phyloP scores from a whole-genome alignment of 768 basidiomycete genomes.

The Galerina marginata region DNA sequence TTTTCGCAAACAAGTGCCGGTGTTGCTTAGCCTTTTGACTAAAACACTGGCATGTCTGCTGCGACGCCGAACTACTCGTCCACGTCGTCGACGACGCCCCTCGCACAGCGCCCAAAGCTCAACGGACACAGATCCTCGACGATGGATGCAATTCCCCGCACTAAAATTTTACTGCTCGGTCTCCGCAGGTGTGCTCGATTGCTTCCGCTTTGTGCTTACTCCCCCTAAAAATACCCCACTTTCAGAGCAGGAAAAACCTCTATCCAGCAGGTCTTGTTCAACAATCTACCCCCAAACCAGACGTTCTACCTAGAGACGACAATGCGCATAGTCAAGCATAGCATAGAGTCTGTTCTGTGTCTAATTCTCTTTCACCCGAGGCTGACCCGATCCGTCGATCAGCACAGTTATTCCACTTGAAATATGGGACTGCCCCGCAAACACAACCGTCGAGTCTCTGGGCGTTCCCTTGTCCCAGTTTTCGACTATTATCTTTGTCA shows the following conservation, averaged over 20 bases:
- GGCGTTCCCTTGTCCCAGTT: constrained; percentile 79
- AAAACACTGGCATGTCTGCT: constrained; percentile 27
- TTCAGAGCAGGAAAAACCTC: constrained; percentile 90
- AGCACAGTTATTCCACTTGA: constrained; percentile 93
- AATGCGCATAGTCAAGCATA: constrained; percentile 72
- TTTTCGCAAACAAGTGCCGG: constrained; percentile 1
- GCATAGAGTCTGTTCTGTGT: constrained; percentile 71
- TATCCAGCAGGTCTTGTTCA: constrained; percentile 91
- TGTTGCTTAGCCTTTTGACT: constrained; percentile 1
- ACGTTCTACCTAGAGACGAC: constrained; percentile 92
- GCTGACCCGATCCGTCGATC: constrained; percentile 18
- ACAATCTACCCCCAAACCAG: constrained; percentile 79
- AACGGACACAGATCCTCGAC: constrained; percentile 34
- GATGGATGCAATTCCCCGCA: constrained; percentile 43
- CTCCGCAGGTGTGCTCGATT: constrained; percentile 58
- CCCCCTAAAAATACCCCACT: constrained; percentile 6
- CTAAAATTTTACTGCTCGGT: constrained; percentile 77
- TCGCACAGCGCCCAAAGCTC: constrained; percentile 27
- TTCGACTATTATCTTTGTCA: constrained; percentile 87
- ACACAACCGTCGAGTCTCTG: constrained; percentile 79
- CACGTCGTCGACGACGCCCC: constrained; percentile 33
- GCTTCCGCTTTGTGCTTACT: background rate
- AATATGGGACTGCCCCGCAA: constrained; percentile 95
- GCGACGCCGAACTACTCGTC: constrained; percentile 31
- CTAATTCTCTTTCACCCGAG: constrained; percentile 5